A percentile compares a stretch with the other conserved stretches of the same genome.
These are phyloP conservation scores for Verticillium albo-atrum DNA, from an alignment of 2,329 filamentous ascomycete species.

Conservation along the genomic window DNA sequence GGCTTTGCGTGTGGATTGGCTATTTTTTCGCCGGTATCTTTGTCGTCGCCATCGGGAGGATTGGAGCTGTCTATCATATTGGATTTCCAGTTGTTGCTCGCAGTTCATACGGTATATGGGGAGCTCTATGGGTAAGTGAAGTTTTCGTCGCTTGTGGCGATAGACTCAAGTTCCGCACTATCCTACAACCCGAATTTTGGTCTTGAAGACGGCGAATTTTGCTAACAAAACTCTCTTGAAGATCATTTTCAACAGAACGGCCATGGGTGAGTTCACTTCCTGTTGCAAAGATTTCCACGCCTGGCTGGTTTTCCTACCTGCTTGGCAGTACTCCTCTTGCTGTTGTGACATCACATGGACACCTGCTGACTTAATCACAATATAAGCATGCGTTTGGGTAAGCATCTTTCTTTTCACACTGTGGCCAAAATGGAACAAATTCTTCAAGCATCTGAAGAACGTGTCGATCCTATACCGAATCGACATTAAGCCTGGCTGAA, in stretches of 20 bases:
- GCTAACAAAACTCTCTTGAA: neutral
- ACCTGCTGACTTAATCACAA: neutral
- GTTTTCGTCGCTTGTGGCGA: neutral
- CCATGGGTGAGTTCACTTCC: slow-evolving; percentile 50
- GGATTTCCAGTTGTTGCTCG: slow-evolving; percentile 79
- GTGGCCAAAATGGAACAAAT: neutral
- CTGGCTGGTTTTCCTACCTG: too few species aligned
- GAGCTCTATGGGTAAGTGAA: slow-evolving; percentile 65
- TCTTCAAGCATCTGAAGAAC: neutral
- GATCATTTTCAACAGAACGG: slow-evolving; percentile 78
- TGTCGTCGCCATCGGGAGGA: slow-evolving; percentile 72
- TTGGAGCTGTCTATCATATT: slow-evolving; percentile 84
- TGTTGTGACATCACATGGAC: too few species aligned
- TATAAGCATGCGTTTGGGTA: neutral
- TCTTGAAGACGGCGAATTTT: neutral
- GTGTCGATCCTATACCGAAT: neutral
- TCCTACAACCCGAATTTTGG: neutral
- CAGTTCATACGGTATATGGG: slow-evolving; percentile 84
- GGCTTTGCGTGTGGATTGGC: slow-evolving; percentile 84
- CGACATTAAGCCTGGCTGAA: neutral
- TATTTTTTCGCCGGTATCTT: slow-evolving; percentile 75
- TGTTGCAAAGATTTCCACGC: neutral
- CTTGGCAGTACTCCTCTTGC: too few species aligned
- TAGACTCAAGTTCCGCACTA: too few species aligned
- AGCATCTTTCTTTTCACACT: neutral